Evolutionary conservation across 305 asterid species (phyloP), one percentile per base, ranked within the genome.

Genomic region (Vinca major): DNA sequence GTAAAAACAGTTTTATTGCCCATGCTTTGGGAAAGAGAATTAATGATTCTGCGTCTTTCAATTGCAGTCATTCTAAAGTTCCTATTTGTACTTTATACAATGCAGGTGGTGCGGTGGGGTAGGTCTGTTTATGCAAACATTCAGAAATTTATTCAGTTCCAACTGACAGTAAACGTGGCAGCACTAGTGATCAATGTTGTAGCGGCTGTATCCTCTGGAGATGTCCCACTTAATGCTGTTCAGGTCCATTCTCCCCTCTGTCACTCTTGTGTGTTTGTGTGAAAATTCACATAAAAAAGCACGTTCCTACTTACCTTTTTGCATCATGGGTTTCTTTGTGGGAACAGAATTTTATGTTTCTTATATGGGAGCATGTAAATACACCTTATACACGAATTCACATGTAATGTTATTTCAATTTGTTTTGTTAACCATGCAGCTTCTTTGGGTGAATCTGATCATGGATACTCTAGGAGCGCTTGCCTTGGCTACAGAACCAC

Each of bases 401-500:
- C 14, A 17, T 13, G 37, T 64, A 17, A 65, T 36, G 7, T 43
- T 26, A 63, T 50, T 71, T 14, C 65, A 51, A 74, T 60, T 68
- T 21, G 39, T 6, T 63, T 11, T 62, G 56, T 63, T 62, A 40
- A 55, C 63, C 71, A 74, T 75, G 77, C 90, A 93, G 97, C 92
- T 91, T 67, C 99, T 93, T 33, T 93, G 97, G 99, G 99, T 93
- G 17, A 93, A 93, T 79, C 97, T 93, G 68, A 91, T 93, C 72
- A 93, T 93, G 99, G 99, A 93, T 73, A 91, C 99, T 21, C 81
- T 93, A 40, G 99, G 99, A 60, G 99, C 99, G 50, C 96, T 93
- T 54, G 99, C 99, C 43, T 83, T 93, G 63, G 99, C 99, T 63
- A 93, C 99, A 0, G 99, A 93, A 73, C 88, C 95, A 64, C 97